A percentile compares a stretch with the other conserved stretches of the same genome.
Evolutionary conservation across 495 filamentous ascomycete genomes (phyloP).

Genomic region (Lophiotrema nucula): DNA sequence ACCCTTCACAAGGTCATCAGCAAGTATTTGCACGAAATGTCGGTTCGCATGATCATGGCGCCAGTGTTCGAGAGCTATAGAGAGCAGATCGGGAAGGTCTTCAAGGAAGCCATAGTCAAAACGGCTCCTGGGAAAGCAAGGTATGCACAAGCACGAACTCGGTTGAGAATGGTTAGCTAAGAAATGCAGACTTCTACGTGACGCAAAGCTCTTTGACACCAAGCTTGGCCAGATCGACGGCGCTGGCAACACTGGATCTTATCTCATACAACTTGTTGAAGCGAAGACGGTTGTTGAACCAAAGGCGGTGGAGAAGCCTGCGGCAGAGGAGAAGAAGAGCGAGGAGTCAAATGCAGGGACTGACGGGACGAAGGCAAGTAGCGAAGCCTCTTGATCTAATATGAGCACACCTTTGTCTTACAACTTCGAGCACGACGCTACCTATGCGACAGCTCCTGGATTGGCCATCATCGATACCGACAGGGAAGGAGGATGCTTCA

Average conservation of each 20-base stretch:
- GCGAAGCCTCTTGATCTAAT: too few relatives aligned
- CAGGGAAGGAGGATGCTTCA: too few relatives aligned
- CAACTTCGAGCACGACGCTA: too few relatives aligned
- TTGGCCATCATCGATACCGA: too few relatives aligned
- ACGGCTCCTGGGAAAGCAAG: conserved; percentile 67
- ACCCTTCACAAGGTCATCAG: conserved; percentile 84
- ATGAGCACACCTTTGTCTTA: too few relatives aligned
- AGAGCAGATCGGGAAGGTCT: conserved; percentile 75
- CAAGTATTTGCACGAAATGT: conserved; percentile 77
- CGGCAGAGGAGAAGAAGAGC: background rate
- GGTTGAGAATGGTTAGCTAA: background rate
- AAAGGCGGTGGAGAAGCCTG: background rate
- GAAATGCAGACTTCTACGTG: conserved; percentile 66
- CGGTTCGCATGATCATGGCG: conserved; percentile 80
- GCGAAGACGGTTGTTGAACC: conserved; percentile 47
- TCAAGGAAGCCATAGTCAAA: conserved; percentile 62
- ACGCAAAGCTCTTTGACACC: conserved; percentile 73
- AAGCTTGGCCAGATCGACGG: conserved; percentile 79
- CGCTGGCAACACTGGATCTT: conserved; percentile 66
- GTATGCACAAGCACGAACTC: conserved; percentile 50
- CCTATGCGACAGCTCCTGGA: too few relatives aligned
- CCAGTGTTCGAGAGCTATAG: conserved; percentile 86
- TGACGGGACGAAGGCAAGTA: too few relatives aligned
- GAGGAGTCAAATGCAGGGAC: too few relatives aligned
- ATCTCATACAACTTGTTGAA: conserved; percentile 65